Base-by-base conservation (phyloP, 768 basidiomycete species). In the Dentipellis sp. region DNA sequence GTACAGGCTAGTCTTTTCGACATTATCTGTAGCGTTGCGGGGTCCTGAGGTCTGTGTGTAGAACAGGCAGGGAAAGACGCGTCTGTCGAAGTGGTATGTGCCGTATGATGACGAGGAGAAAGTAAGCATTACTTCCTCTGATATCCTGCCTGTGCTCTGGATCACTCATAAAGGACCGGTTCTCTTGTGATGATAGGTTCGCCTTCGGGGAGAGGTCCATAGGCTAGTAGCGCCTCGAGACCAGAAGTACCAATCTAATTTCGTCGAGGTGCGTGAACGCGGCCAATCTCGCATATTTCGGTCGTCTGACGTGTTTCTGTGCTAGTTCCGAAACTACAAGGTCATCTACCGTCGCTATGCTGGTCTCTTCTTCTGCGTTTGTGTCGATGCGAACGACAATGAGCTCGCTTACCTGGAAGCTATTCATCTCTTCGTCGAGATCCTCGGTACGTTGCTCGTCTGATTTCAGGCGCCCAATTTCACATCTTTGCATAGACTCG, bases 91-190 rank as follows among this genome's bases (percentile, higher is more conserved):
- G 72, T 99, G 95, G 95, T 98, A 98, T 74, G 91, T 91, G 23
- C 97, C 97, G 1, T 98, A 94, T 63, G 94, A 97, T 64, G 97
- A 99, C 67, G 97, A 99, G 63, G 97, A 98, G 78, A 99, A 98
- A 85, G 92, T 91, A 51, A 49, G 70, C 51, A 10, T 19, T 56
- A 37, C 21, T 12, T 37, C 37, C 35, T 50, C 50, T 12, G 42
- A 10, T 23, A 8, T 29, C 29, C 6, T 29, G 29, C 29, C 6
- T 29, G 29, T 29, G 29, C 29, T 29, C 6, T 29, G 29, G 3
- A 29, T 29, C n/a, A 45, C 42, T 45, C 1, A 45, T 5, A n/a
- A 29, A 6, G 6, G 29, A 3, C 6, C 4, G 40, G 19, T 19
- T 11, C 34, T 6, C 21, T 38, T n/a, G 29, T 11, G 29, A 38